Evolutionary conservation across 2,329 filamentous ascomycete species (phyloP), one percentile per base, ranked within the genome.

Genomic region (Elsinoe perseae): DNA sequence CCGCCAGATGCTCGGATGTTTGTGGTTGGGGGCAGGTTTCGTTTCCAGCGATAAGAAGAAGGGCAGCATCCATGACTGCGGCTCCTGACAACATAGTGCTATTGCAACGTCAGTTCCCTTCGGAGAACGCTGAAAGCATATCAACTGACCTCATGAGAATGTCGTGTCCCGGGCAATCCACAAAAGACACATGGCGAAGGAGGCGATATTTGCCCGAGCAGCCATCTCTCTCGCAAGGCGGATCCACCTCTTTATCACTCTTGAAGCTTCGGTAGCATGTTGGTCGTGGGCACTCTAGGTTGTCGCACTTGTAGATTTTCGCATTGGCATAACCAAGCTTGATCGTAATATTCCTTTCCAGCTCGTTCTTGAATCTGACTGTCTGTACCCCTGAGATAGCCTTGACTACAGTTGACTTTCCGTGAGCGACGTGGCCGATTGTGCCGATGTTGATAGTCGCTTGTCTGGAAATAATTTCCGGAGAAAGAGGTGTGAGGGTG

Each of bases 281-380:
- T 62, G 93, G 93, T 66, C 93, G 82, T 59, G 93, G 93, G 78
- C 93, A 98, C 64, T 87, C 85, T 55, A 78, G 72, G 75, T 89
- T 96, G 75, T 96, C 89, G 75, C 93, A 98, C 80, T 96, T 89
- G 85, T 97, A 98, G 73, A 98, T 91, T 77, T 98, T 97, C 67
- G 93, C 93, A 74, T 98, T 98, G 72, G 93, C 93, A 73, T 98
- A 98, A 72, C 93, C 93, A 67, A 98, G 83, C 84, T 98, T 98
- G 80, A 98, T 98, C 68, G 93, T 98, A 69, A 98, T 98, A 75
- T 98, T 98, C 69, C 93, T 83, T 77, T 97, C 95, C 76, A 96
- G 78, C 77, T 98, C 93, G 78, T 97, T 98, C 86, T 98, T 98
- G 81, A 98, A 98, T 65, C 93, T 84, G 69, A 98, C 93, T 16